Percentiles rank a stretch among this genome's conserved stretches.
phyloP scores from a whole-genome alignment of 305 asterid species.

The Solanum chacoense region DNA sequence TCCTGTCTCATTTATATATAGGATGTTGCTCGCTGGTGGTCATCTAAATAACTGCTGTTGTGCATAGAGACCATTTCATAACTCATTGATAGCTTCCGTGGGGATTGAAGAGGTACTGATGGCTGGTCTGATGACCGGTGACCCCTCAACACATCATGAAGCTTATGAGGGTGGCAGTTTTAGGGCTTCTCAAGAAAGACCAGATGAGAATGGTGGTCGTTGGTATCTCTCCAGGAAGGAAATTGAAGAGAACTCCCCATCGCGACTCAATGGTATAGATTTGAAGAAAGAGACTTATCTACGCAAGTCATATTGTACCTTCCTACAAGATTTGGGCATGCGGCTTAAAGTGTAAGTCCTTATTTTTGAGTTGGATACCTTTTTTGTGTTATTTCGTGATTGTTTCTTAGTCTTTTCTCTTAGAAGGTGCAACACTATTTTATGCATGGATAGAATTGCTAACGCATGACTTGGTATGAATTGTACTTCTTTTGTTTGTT shows the following conservation, averaged over 20 bases:
- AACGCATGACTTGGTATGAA: neutral
- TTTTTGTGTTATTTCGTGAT: neutral
- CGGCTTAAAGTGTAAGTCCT: conserved; percentile 71
- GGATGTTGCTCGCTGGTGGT: neutral
- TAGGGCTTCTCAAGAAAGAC: conserved; percentile 35
- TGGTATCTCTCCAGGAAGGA: conserved; percentile 75
- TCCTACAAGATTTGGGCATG: conserved; percentile 72
- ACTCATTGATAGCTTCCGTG: conserved; percentile 10
- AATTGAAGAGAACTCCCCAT: conserved; percentile 68
- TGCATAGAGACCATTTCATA: neutral
- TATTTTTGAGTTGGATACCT: neutral
- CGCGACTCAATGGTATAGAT: conserved; percentile 70
- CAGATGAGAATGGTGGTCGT: conserved; percentile 48
- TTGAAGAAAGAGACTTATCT: conserved; percentile 64
- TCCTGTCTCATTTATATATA: neutral
- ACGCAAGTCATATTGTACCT: conserved; percentile 69
- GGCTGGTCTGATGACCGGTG: conserved; percentile 50
- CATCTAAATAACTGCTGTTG: conserved; percentile 2
- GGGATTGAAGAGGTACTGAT: conserved; percentile 27
- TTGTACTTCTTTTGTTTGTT: neutral
- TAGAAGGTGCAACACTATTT: neutral
- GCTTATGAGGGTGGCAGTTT: conserved; percentile 34
- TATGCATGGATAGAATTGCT: neutral
- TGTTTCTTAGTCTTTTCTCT: neutral
- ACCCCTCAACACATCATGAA: conserved; percentile 38